Evolutionary conservation across 2,329 filamentous ascomycete species (phyloP), one percentile per base, ranked within the genome.

Genomic region (Lomentospora prolificans): DNA sequence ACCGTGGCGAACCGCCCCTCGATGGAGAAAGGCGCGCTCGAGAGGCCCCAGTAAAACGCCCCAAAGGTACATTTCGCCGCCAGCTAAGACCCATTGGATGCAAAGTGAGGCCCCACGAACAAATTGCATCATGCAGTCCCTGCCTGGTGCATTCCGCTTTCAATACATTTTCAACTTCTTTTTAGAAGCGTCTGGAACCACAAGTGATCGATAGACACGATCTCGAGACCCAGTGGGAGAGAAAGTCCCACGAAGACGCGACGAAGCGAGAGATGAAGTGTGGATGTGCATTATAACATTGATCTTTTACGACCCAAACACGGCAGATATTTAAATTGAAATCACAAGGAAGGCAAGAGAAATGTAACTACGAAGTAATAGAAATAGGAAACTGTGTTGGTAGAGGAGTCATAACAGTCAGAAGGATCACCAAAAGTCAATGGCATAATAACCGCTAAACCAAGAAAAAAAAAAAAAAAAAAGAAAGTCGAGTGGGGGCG

Each of bases 41-140:
- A 33, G 30, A 7, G 30, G 30, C 6, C 30, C 30, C 12, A 12
- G 30, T 33, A 9, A 36, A n/a, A 12, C n/a, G 4, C 36, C n/a
- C 36, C 19, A 41, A n/a, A n/a, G n/a, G 36, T 41, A 41, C 36
- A 17, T 41, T 17, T 14, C 19, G 19, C n/a, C 36, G 19, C 36
- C 36, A 41, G 19, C 36, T 41, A 41, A n/a, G n/a, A n/a, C n/a
- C n/a, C n/a, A n/a, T n/a, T 41, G 36, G n/a, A 41, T 6, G 12
- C n/a, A 41, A 41, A 41, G 19, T 41, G 36, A n/a, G n/a, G n/a
- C n/a, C 22, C 44, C 44, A 48, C 44, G 22, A 48, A 48, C 24
- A 48, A 19, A 48, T 48, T 48, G 44, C 44, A 48, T 48, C 44
- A 48, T 48, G 44, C 44, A 48, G 44, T 22, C 17, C 44, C 44